phyloP scores from a whole-genome alignment of 2,329 filamentous ascomycete genomes.

The Pestalotiopsis sp. region DNA sequence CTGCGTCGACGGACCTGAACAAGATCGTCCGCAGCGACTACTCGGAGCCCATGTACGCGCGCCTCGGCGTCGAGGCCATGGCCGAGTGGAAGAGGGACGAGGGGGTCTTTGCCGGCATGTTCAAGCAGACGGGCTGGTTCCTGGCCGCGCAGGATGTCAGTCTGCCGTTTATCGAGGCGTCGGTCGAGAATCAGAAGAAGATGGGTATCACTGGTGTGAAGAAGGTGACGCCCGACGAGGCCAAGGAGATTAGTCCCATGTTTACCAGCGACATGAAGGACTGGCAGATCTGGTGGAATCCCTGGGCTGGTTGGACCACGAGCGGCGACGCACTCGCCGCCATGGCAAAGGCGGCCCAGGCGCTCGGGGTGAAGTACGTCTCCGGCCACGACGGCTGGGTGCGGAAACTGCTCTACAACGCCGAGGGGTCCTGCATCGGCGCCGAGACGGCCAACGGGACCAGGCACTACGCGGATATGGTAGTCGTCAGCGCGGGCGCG shows the following conservation, averaged over 20 bases:
- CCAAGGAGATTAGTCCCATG: slow-evolving; percentile 29
- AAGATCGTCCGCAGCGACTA: slow-evolving; percentile 41
- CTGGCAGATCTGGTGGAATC: slow-evolving; percentile 30
- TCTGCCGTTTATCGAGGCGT: slow-evolving; percentile 16
- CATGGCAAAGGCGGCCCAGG: slow-evolving; percentile 31
- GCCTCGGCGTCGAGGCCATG: slow-evolving; percentile 31
- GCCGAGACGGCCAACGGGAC: not conserved
- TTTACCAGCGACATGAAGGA: slow-evolving; percentile 25
- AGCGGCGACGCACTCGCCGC: slow-evolving; percentile 28
- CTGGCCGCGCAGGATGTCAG: slow-evolving; percentile 26
- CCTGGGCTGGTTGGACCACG: slow-evolving; percentile 30
- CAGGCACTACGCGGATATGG: not conserved
- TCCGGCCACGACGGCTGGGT: slow-evolving; percentile 21
- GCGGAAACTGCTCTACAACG: not conserved
- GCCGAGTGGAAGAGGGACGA: slow-evolving; percentile 26
- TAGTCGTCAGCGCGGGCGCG: not conserved
- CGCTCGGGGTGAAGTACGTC: slow-evolving; percentile 29
- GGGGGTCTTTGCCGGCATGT: slow-evolving; percentile 30
- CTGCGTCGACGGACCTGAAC: slow-evolving; percentile 35
- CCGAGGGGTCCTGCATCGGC: not conserved
- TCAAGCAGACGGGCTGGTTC: slow-evolving; percentile 33
- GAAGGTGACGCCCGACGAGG: slow-evolving; percentile 16
- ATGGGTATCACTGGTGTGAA: not conserved
- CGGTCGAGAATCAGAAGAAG: not conserved
- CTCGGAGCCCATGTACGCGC: slow-evolving; percentile 29